Base-by-base conservation (phyloP, 441 rosid species). In the Cnidoscolus chayamansa region DNA sequence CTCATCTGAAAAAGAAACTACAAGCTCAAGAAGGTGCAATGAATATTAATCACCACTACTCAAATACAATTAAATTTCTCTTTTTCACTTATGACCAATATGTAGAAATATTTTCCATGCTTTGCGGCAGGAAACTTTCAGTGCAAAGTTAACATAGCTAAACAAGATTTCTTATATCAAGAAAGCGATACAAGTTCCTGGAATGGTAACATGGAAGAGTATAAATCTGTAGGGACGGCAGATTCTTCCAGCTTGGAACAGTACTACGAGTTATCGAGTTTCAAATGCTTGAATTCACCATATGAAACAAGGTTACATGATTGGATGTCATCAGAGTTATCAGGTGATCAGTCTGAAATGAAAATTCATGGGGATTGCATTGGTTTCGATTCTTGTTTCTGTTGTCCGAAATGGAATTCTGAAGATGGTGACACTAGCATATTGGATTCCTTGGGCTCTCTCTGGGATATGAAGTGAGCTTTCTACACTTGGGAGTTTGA, bases 1-100 rank as follows among this genome's bases (percentile, higher is more conserved):
- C 89, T 79, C 85, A 81, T 78, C 62, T 83, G 72, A 86, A 82
- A 73, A 86, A 83, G 85, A 86, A 83, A 78, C n/a, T 49, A 17
- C 75, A 79, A 71, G 68, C 70, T 80, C 81, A 68, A 70, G 85
- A 77, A 83, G 94, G 87, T 84, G 54, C 73, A 16, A 13, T 64
- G 7, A 59, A 62, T 20, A 20, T 40, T 40, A 35, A 35, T 35
- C 6, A 3, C 45, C 45, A 0, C 6, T 40, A 40, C 45, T 40
- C 45, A 40, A 40, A 40, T 40, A 40, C 45, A 47, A 70, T 72
- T 53, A 25, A 25, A 25, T 25, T 68, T 57, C 2, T 43, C 58
- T n/a, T 16, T 7, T 19, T 9, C 17, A 19, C 11, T 73, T 48
- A 56, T 57, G 74, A 1, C 51, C 8, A 12, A 1, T 64, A n/a